Base-by-base conservation (phyloP, 345 rosid species). In the Ceriops tagal region DNA sequence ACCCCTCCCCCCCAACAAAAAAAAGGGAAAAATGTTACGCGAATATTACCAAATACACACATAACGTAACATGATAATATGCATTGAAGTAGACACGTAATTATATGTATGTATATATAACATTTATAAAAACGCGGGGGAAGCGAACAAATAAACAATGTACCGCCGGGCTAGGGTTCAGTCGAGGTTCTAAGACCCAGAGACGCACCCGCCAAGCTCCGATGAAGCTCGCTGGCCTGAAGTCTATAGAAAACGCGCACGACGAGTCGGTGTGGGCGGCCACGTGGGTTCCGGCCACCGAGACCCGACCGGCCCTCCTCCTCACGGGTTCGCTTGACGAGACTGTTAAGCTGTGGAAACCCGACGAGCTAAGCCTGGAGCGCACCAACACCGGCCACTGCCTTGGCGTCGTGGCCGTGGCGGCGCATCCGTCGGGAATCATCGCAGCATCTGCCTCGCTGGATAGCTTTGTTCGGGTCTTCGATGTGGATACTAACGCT, bases 241-340 rank as follows among this genome's bases (percentile, higher is more conserved):
- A 92, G 75, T 86, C 96, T 49, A 57, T 85, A 6, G 99, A 95
- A 53, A 83, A 78, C 71, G 97, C 98, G 0, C 97, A 95, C 74
- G 91, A 89, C 74, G 97, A 90, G 67, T 92, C 96, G n/a, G 79
- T 92, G 31, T 95, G 99, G 99, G 89, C 98, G 1, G 88, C 88
- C 20, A 83, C 96, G 0, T 95, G 98, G 99, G 87, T 92, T 4
- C 91, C 98, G 27, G 91, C 87, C 57, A 87, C 98, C 51, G 75
- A 82, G 1, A 26, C 82, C 68, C 89, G 92, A 43, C 87, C 90
- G 0, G 77, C 96, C 1, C 85, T 86, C 30, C 90, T 95, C 39
- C 76, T 95, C 20, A 92, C 98, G 9, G 98, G 98, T 21, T 86
- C 98, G 8, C 93, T 95, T 0, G 99, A 95, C 78, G 96, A 95